These are phyloP conservation scores for Umbelopsis ramanniana DNA, from an alignment of 192 early-diverging fungal genomes.

Conservation along the genomic window DNA sequence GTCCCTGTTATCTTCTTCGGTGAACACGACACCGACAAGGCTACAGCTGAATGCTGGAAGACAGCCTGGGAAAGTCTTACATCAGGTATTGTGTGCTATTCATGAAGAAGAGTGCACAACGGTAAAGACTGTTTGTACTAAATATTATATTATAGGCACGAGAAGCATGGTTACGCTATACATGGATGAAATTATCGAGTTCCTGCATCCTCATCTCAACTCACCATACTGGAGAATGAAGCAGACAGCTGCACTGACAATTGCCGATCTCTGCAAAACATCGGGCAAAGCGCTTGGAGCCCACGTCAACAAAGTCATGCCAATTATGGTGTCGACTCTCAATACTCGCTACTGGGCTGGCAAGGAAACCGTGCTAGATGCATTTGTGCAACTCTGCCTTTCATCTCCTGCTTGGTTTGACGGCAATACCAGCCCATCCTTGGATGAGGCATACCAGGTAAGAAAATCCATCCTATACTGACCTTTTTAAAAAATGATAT, in stretches of 20 bases:
- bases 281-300: constrained; percentile 49
- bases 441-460: constrained; percentile 51
- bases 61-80: constrained; percentile 80
- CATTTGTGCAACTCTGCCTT: constrained; percentile 58
- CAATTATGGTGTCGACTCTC: constrained; percentile 65
- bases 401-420: constrained; percentile 58
- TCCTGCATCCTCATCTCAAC: constrained; percentile 55
- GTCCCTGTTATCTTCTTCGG: constrained; percentile 78
- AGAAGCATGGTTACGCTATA: constrained; percentile 67
- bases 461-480: neutral
- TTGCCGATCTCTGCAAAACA: constrained; percentile 65
- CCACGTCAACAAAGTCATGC: constrained; percentile 54
- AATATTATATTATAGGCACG: constrained; percentile 35
- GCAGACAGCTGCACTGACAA: constrained; percentile 68
- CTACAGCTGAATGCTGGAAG: constrained; percentile 66
- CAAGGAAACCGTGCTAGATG: constrained; percentile 76
- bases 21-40: constrained; percentile 60
- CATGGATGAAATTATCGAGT: constrained; percentile 62
- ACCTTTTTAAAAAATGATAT: neutral
- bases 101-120: neutral
- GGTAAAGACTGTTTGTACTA: neutral
- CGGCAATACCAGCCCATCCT: constrained; percentile 25
- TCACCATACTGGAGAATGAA: constrained; percentile 80
- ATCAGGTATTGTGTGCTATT: constrained; percentile 44
- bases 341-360: constrained; percentile 80